Percentiles rank a stretch among this genome's conserved stretches.
Conservation (phyloP, 2,329 filamentous ascomycete species). For the Sporothrix curviconia region DNA sequence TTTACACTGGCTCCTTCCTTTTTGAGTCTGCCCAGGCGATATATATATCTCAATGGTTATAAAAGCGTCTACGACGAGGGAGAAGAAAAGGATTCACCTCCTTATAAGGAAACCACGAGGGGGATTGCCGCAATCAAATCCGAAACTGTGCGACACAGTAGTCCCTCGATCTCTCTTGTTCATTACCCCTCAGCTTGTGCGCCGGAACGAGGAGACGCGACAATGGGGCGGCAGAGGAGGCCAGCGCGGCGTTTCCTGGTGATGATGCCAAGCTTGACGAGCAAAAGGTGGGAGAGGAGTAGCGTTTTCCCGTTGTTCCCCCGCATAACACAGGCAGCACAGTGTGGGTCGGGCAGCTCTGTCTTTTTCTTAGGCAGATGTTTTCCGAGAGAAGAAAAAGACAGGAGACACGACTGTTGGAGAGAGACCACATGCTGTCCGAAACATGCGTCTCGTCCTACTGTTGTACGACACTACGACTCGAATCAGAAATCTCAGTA, state of each 20-base stretch:
- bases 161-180: neutral
- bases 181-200: neutral
- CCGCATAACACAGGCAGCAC: neutral
- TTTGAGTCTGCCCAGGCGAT: neutral
- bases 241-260: no score
- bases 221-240: no score
- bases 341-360: neutral
- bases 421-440: no score
- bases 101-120: neutral
- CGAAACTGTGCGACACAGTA: neutral
- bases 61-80: neutral
- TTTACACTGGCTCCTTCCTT: neutral
- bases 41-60: neutral
- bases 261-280: no score
- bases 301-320: neutral
- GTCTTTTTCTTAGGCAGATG: conserved; percentile 7
- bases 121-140: neutral
- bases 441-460: neutral
- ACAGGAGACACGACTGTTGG: neutral
- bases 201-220: neutral
- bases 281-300: no score
- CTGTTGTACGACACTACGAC: no score
- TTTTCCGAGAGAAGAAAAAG: conserved; percentile 6
- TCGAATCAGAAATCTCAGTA: no score
- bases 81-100: neutral